Evolutionary conservation across 768 basidiomycete species (phyloP), one percentile per base, ranked within the genome.

Genomic region (Leucosporidium creatinivorum): DNA sequence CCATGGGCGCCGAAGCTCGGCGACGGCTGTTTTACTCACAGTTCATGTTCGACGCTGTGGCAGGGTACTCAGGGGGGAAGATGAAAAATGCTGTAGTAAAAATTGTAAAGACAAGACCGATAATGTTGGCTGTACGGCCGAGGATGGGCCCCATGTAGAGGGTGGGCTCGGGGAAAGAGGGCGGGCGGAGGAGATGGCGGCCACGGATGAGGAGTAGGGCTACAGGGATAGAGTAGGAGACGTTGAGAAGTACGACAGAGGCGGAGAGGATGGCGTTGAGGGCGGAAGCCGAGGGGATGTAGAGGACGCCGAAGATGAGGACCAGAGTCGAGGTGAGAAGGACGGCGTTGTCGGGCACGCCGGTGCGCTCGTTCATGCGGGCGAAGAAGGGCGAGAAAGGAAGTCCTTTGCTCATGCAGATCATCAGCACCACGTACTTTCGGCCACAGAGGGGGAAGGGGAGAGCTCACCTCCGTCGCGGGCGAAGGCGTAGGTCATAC

Each of bases 191-290:
- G 50, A 74, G 63, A 56, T 69, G 61, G 7, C 73, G 67, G 15
- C 73, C 70, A 2, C 72, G 69, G 64, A 58, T 51, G 48, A 75
- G 59, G 26, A 75, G 60, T 25, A 73, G 58, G 1, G 58, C 52
- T 52, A 72, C 58, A 15, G 73, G 70, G 21, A 72, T 33, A 3
- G n/a, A 56, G 59, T 71, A 73, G 28, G 59, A 62, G 25, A 69
- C 1, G 62, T 73, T 68, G 49, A 73, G 66, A 50, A 73, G 61
- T 17, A 76, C 75, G 62, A 76, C 75, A 5, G 66, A 68, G 19
- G 63, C 55, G 19, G 68, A 69, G 4, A 76, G 65, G 44, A 76
- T 76, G 33, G 75, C 75, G 61, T 74, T 72, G 48, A 76, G 60
- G 0, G 75, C 70, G n/a, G 66, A 59, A 0, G 57, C 58, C 10